A percentile compares a stretch with the other conserved stretches of the same genome.
Evolutionary conservation across 2,329 filamentous ascomycete species (phyloP).

Genomic region (Neonectria neomacrospora): DNA sequence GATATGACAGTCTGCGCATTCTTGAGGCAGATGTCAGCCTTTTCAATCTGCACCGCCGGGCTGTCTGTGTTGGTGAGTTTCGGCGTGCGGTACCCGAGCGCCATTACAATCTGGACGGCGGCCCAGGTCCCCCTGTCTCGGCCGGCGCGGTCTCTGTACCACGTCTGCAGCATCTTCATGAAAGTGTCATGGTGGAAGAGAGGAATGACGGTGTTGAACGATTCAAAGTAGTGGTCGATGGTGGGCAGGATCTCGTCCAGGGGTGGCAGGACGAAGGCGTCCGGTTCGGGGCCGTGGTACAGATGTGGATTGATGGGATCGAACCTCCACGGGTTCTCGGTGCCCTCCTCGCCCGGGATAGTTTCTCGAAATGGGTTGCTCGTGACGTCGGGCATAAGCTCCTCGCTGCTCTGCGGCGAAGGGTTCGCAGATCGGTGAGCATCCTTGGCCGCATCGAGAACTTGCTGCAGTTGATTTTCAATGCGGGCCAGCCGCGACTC

Average conservation of each 20-base stretch:
- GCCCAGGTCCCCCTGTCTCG: slow-evolving; percentile 49
- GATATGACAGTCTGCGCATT: slow-evolving; percentile 53
- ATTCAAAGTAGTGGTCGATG: slow-evolving; percentile 52
- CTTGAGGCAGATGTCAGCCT: slow-evolving; percentile 47
- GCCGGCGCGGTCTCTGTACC: slow-evolving; percentile 44
- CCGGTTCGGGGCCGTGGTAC: slow-evolving; percentile 33
- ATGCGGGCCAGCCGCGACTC: slow-evolving; percentile 47
- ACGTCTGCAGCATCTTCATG: slow-evolving; percentile 50
- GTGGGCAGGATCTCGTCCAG: slow-evolving; percentile 50
- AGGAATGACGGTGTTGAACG: slow-evolving; percentile 51
- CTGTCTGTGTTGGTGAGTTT: slow-evolving; percentile 33
- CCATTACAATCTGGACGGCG: slow-evolving; percentile 53
- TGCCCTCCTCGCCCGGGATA: not conserved
- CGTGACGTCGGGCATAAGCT: not conserved
- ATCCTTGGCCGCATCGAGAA: slow-evolving; percentile 42
- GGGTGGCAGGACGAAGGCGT: slow-evolving; percentile 45
- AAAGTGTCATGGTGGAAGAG: slow-evolving; percentile 52
- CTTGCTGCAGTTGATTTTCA: slow-evolving; percentile 47
- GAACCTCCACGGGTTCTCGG: slow-evolving; percentile 31
- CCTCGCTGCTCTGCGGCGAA: not conserved
- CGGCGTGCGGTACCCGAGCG: slow-evolving; percentile 49
- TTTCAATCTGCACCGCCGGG: slow-evolving; percentile 33
- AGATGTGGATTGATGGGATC: slow-evolving; percentile 37
- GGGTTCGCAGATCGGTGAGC: slow-evolving; percentile 11
- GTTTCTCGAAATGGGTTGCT: not conserved